Base-by-base conservation (phyloP, 2,329 filamentous ascomycete genomes). In the Talaromyces sp. region DNA sequence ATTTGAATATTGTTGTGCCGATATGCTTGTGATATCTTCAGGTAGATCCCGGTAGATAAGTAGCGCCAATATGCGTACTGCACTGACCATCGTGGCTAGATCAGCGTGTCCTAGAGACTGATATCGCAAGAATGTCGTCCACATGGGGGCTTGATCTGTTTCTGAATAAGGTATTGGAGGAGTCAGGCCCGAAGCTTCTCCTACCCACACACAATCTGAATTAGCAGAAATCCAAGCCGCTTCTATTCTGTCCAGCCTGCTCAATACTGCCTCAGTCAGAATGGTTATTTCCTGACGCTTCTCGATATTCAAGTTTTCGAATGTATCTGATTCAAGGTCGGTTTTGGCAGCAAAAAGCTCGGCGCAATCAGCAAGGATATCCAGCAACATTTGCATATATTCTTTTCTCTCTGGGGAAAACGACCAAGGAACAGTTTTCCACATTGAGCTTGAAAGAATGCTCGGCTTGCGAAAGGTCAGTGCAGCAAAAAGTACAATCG, bases 81-180 rank as follows among this genome's bases (percentile, higher is more conserved):
- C 58, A 35, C 41, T 31, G 16, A 41, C 27, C 27, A 60, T 47
- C 24, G n/a, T 49, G 4, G 39, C 58, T 60, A 47, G 14, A 60
- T 47, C 43, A 16, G 58, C 58, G 6, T 60, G 41, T 6, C 6
- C 39, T 11, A 60, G 41, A 60, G 58, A 60, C 58, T 49, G 41
- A 24, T 60, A 60, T 45, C 47, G 41, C 24, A 60, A 60, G 58
- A 60, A 22, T 49, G 58, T 60, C 41, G 58, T 45, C 58, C 58
- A 60, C 27, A 60, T n/a, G 2, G 58, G 22, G 41, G 33, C 11
- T 35, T 60, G 37, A 16, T 49, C 24, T 60, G 37, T 39, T 47
- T 60, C 37, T 19, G 58, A 27, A 43, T 35, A 31, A 16, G 41
- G 22, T 31, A 60, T 37, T 16, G 58, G 58, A 31, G 58, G 58